These are phyloP conservation scores for Solanum dulcamara DNA, from an alignment of 257 asterid species.

Conservation along the genomic window DNA sequence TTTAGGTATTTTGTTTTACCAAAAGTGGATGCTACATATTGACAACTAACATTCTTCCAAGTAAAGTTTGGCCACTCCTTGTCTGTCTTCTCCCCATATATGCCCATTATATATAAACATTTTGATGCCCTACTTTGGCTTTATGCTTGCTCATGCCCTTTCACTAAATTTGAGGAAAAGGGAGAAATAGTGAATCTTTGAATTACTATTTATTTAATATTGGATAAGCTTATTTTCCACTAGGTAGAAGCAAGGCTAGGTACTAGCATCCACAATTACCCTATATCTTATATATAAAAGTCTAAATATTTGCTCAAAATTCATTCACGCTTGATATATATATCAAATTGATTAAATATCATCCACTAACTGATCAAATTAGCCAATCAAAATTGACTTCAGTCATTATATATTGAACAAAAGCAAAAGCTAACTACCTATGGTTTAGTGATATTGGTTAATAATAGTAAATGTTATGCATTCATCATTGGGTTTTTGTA, in stretches of 20 bases:
- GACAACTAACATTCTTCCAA: constrained; percentile 1
- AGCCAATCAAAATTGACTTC: not conserved
- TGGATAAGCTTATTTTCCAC: not conserved
- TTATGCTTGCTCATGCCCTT: not conserved
- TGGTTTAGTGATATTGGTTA: not conserved
- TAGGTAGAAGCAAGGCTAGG: not conserved
- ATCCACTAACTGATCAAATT: not conserved
- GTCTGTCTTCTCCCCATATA: not conserved
- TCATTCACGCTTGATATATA: not conserved
- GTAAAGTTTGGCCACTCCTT: not conserved
- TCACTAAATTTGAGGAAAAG: not conserved
- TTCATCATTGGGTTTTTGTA: not conserved
- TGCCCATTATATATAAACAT: not conserved
- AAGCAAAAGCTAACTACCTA: not conserved
- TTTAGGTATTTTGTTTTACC: not conserved
- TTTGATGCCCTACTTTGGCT: not conserved
- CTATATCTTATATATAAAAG: not conserved
- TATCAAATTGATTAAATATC: not conserved
- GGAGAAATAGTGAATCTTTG: not conserved
- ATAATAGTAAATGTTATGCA: not conserved
- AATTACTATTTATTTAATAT: not conserved
- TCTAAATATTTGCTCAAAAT: not conserved
- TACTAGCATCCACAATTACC: not conserved
- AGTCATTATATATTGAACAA: not conserved
- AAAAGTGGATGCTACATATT: not conserved